phyloP scores from a whole-genome alignment of 371 early-diverging fungal species.

The Mucor piriformis region DNA sequence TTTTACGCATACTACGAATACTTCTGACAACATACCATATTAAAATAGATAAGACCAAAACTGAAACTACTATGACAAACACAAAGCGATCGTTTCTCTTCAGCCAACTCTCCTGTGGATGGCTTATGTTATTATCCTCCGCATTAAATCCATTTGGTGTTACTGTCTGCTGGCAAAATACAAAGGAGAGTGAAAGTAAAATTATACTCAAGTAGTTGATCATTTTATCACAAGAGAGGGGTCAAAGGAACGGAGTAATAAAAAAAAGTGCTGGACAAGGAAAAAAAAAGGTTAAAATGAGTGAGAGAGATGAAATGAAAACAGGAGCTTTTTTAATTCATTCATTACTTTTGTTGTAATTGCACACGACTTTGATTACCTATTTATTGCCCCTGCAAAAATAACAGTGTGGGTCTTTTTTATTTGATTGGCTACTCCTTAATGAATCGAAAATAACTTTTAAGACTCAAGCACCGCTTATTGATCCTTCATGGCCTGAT shows the following conservation, averaged over 20 bases:
- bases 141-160: conserved; percentile 16
- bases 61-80: conserved; percentile 23
- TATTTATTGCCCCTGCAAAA: conserved; percentile 23
- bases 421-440: conserved; percentile 10
- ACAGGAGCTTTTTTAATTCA: neutral
- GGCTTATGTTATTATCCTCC: neutral
- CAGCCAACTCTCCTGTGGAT: conserved; percentile 27
- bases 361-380: conserved; percentile 12
- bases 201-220: neutral
- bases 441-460: neutral
- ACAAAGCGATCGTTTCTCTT: conserved; percentile 22
- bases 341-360: neutral
- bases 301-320: conserved; percentile 6
- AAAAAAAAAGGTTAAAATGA: neutral
- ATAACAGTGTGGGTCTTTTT: conserved; percentile 4
- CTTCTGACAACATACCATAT: conserved; percentile 32
- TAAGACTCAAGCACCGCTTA: neutral
- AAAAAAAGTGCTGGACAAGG: neutral
- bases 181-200: neutral
- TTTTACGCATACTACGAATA: conserved; percentile 27
- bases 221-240: conserved; percentile 2
- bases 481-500: conserved; percentile 11
- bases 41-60: conserved; percentile 21
- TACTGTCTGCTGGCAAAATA: neutral
- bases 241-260: conserved; percentile 23